A percentile compares a stretch with the other conserved stretches of the same genome.
phyloP scores from a whole-genome alignment of 352 stramenopile genomes.

The Thraustochytrium striatum region DNA sequence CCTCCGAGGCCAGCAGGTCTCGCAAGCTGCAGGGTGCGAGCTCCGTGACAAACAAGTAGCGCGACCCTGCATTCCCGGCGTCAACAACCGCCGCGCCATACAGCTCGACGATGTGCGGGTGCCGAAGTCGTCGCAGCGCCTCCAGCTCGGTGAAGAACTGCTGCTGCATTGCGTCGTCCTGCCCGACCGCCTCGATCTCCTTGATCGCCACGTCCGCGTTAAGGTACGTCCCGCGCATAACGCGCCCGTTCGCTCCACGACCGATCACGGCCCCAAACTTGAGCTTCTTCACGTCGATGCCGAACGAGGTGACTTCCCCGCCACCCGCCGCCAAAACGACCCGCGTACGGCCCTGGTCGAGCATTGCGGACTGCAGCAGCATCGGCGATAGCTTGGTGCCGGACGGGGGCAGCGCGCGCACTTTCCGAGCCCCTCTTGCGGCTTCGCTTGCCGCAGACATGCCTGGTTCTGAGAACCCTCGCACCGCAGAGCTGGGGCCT shows the following conservation, averaged over 20 bases:
- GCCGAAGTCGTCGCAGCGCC: conserved; percentile 25
- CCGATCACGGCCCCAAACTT: conserved; percentile 36
- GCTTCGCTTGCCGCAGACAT: too few species aligned
- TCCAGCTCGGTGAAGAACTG: conserved; percentile 42
- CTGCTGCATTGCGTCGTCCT: not conserved
- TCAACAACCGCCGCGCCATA: conserved; percentile 16
- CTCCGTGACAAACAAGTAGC: conserved; percentile 39
- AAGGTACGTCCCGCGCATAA: conserved; percentile 40
- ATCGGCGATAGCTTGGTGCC: too few species aligned
- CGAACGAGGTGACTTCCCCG: too few species aligned
- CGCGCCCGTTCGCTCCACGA: conserved; percentile 31
- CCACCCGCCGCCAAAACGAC: too few species aligned
- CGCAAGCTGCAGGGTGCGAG: conserved; percentile 37
- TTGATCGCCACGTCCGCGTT: conserved; percentile 33
- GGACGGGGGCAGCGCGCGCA: too few species aligned
- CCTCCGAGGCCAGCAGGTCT: conserved; percentile 37
- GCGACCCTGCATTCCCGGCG: too few species aligned
- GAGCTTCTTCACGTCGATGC: conserved; percentile 40
- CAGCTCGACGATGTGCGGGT: conserved; percentile 44
- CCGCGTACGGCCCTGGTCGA: too few species aligned
- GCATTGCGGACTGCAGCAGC: too few species aligned
- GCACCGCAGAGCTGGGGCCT: too few species aligned
- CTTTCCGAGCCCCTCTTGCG: too few species aligned
- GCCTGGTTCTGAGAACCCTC: too few species aligned
- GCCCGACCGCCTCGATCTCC: conserved; percentile 29